Evolutionary conservation across 2,329 filamentous ascomycete species (phyloP).

Genomic region (Fusarium sp.): DNA sequence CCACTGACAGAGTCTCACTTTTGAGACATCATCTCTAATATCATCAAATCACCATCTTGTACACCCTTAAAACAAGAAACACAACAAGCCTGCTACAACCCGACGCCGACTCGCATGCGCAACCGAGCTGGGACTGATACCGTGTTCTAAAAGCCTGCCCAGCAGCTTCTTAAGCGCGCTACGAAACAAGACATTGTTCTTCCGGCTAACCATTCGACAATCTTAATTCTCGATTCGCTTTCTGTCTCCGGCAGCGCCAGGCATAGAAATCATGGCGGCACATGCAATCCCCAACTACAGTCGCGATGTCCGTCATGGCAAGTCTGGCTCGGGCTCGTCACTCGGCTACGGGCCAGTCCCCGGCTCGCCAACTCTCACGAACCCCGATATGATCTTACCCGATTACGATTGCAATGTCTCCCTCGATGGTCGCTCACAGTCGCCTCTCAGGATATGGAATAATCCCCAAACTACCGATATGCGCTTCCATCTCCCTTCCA

Average conservation of each 20-base stretch:
- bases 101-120: constrained; percentile 26
- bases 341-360: constrained; percentile 65
- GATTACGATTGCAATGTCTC: constrained; percentile 73
- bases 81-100: constrained; percentile 23
- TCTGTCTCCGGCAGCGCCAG: constrained; percentile 2
- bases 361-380: constrained; percentile 87
- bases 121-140: constrained; percentile 33
- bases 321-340: constrained; percentile 44
- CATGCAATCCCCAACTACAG: constrained; percentile 46
- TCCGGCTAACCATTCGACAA: constrained; percentile 3
- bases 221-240: neutral
- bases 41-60: constrained; percentile 33
- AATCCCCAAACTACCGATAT: constrained; percentile 56
- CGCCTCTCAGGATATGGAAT: constrained; percentile 67
- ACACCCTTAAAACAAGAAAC: constrained; percentile 30
- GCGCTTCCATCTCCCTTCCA: constrained; percentile 60
- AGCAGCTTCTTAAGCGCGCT: constrained; percentile 21
- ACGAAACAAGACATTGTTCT: constrained; percentile 20
- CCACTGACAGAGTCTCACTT: constrained; percentile 29
- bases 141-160: constrained; percentile 28
- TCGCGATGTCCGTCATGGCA: constrained; percentile 50
- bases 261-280: constrained; percentile 50
- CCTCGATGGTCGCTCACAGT: constrained; percentile 65
- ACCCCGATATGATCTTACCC: constrained; percentile 94
- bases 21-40: constrained; percentile 37